Base-by-base conservation (phyloP, 306 rosid genomes). In the Senna tora region DNA sequence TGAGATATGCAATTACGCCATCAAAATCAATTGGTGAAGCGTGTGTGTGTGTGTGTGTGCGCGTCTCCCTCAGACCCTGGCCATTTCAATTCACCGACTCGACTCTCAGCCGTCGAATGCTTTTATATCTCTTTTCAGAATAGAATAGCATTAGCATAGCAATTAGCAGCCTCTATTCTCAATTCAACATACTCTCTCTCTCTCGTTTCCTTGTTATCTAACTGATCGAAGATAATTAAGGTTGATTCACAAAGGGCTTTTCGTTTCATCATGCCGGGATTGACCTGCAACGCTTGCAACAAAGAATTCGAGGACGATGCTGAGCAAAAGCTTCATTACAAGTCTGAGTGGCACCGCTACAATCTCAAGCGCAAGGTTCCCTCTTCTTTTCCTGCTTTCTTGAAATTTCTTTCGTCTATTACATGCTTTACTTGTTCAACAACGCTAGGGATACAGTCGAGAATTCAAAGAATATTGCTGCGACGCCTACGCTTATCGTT, bases 281-380 rank as follows among this genome's bases (percentile, higher is more conserved):
- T 95, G 49, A 81, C 93, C 0, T 95, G 99, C 79, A 95, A 88
- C 83, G 76, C 99, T 65, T 95, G 97, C 89, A 95, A 95, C 96
- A 71, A 86, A n/a, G 97, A 88, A 58, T 87, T 91, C 65, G 64
- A 12, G 1, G 88, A 91, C 72, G 89, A 81, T 16, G 28, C 83
- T 4, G 96, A 88, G 20, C 97, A 82, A 67, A 88, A 88, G 81
- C 86, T 86, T 41, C 99, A 94, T 82, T 94, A 94, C 88, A 91
- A 87, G 77, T 95, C 99, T 30, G 99, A 95, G 71, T 95, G 96
- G 99, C 99, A 95, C 77, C 96, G 99, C 60, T 95, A 95, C 86
- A 95, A 95, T 62, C 99, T 95, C 85, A 95, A 95, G 85, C 99
- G 97, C 95, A 95, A 95, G 97, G 99, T 91, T 75, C 16, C 34